phyloP scores from a whole-genome alignment of 1,284 basidiomycete species.

The Vanrija sp. region DNA sequence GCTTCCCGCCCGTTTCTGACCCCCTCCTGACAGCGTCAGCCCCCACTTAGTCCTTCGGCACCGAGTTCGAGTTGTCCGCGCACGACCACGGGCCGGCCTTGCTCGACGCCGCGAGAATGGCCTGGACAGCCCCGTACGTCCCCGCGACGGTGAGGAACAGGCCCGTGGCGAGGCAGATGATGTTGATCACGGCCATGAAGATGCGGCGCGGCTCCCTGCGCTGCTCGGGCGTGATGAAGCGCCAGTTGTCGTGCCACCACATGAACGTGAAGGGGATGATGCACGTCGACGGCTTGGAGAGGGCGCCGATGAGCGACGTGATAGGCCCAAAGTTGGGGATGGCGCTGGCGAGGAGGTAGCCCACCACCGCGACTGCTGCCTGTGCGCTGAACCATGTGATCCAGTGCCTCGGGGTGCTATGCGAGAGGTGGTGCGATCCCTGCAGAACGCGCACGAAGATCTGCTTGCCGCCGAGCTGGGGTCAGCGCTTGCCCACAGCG shows the following conservation, averaged over 20 bases:
- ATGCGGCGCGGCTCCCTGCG: slow-evolving; percentile 3
- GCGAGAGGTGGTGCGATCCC: slow-evolving; percentile 56
- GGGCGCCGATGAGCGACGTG: slow-evolving; percentile 20
- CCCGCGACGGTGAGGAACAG: slow-evolving; percentile 27
- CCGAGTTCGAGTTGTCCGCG: slow-evolving; percentile 13
- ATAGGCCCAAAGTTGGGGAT: slow-evolving; percentile 16
- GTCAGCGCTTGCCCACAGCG: slow-evolving; percentile 26
- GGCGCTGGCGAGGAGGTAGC: slow-evolving; percentile 9
- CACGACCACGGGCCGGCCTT: slow-evolving; percentile 16
- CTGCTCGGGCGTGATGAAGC: background rate
- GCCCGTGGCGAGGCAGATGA: slow-evolving; percentile 22
- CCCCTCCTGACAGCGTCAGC: no score
- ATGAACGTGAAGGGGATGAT: slow-evolving; percentile 17
- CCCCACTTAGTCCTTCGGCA: no score
- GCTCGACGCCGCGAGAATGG: slow-evolving; percentile 5
- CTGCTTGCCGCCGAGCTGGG: slow-evolving; percentile 49
- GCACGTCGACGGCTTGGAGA: slow-evolving; percentile 8
- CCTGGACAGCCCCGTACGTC: slow-evolving; percentile 23
- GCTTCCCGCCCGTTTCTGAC: no score
- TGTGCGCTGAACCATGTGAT: slow-evolving; percentile 55
- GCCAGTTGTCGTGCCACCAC: slow-evolving; percentile 28
- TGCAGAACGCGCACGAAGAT: slow-evolving; percentile 61
- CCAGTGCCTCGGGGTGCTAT: slow-evolving; percentile 59
- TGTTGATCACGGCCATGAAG: slow-evolving; percentile 14
- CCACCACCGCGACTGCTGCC: background rate